phyloP scores from a whole-genome alignment of 192 early-diverging fungal species.

The Coemansia sp. region DNA sequence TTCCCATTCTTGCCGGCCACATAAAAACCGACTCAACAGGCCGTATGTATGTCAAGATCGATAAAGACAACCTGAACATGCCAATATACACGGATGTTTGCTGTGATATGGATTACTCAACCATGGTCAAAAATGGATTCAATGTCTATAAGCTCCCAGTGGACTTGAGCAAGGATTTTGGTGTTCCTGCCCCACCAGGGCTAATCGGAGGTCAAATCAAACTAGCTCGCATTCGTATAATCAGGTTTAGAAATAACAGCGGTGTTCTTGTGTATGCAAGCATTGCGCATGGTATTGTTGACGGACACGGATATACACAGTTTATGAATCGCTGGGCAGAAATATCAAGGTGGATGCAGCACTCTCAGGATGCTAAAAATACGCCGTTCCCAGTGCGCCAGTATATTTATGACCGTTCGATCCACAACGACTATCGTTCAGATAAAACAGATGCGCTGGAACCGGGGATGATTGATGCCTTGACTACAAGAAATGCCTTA shows the following conservation, averaged over 20 bases:
- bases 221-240: slow-evolving; percentile 1
- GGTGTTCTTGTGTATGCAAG: slow-evolving; percentile 14
- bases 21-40: too few relatives aligned
- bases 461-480: neutral
- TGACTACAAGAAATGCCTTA: neutral
- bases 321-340: slow-evolving; percentile 21
- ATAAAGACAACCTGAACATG: too few relatives aligned
- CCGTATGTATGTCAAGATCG: too few relatives aligned
- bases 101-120: too few relatives aligned
- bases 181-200: neutral
- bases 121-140: too few relatives aligned
- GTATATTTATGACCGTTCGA: neutral
- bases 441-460: neutral
- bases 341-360: slow-evolving; percentile 1
- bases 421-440: neutral
- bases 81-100: too few relatives aligned
- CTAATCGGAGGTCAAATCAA: slow-evolving; percentile 6
- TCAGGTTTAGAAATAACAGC: slow-evolving; percentile 12
- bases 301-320: neutral
- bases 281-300: slow-evolving; percentile 9
- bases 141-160: too few relatives aligned
- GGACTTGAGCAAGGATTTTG: neutral
- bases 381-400: neutral
- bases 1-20: too few relatives aligned
- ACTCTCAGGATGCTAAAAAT: neutral